Evolutionary conservation across 106 monocot species (phyloP), one percentile per base, ranked within the genome.

Genomic region (Alisma plantagoaquatica): DNA sequence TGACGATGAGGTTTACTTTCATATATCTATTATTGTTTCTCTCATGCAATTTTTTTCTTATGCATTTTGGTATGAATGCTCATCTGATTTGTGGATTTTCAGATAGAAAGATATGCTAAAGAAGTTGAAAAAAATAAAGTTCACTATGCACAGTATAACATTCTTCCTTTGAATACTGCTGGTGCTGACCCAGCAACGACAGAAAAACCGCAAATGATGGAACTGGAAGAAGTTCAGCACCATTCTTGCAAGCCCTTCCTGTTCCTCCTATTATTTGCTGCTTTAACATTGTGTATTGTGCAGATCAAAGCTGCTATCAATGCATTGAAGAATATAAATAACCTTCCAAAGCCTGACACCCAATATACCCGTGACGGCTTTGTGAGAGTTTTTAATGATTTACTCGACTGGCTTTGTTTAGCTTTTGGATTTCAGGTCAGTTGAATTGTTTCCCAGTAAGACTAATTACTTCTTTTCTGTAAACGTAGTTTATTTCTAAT

Each of bases 361-460:
- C 53, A 48, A 18, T 48, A 61, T 47, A 54, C 24, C 52, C 46
- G 51, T 66, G 70, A 72, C 53, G 69, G 60, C 29, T 61, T 43
- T 28, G 60, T 52, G 45, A 69, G 46, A 58, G 56, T 66, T 35
- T 35, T 68, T 26, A 52, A 56, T 72, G 88, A 94, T 81, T 80
- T 94, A 67, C 77, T 94, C 46, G 94, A 94, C 66, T 94, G 94
- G 94, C 94, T 94, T 72, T 41, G 79, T 31, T 56, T 75, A 16
- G 56, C 70, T 35, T 94, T 88, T 71, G 94, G 94, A 4, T 94
- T 94, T 78, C 94, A 94, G 83, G 94, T 92, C 14, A 14, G 14
- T 38, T 38, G 14, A 7, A 38, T 38, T 38, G 35, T 14, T 7
- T 7, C 14, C 14, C 9, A 38, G 14, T 38, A 7, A 38, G 6